phyloP scores from a whole-genome alignment of 1,139 yeast species.

The Saccharomyces hybrid region DNA sequence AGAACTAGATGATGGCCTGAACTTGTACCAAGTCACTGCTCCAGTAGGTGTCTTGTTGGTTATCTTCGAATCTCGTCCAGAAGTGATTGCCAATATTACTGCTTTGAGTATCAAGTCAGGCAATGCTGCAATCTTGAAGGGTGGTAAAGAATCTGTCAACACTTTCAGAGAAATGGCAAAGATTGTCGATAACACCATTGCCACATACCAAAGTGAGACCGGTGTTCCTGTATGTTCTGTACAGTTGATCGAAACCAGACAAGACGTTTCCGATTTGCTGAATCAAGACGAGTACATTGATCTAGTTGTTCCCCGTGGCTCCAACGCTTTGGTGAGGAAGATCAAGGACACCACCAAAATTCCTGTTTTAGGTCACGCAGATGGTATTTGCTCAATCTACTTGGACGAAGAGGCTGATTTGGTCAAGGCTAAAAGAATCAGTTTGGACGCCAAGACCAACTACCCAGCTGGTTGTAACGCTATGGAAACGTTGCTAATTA shows the following conservation, averaged over 20 bases:
- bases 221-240: constrained; percentile 73
- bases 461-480: constrained; percentile 99
- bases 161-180: constrained; percentile 80
- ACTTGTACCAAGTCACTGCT: constrained; percentile 76
- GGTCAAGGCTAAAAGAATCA: constrained; percentile 63
- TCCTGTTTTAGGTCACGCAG: constrained; percentile 98
- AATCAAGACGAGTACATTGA: constrained; percentile 86
- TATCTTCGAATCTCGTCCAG: constrained; percentile 95
- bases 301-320: constrained; percentile 94
- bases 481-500: constrained; percentile 73
- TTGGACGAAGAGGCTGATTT: constrained; percentile 71
- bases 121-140: constrained; percentile 90
- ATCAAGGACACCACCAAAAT: constrained; percentile 85
- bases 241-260: constrained; percentile 81
- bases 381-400: constrained; percentile 89
- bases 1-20: constrained; percentile 79
- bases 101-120: constrained; percentile 95
- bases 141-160: constrained; percentile 86
- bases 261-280: constrained; percentile 78
- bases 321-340: constrained; percentile 78
- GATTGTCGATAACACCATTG: constrained; percentile 56
- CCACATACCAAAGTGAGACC: constrained; percentile 38
- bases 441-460: constrained; percentile 84
- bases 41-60: constrained; percentile 95
- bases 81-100: constrained; percentile 94